These are phyloP conservation scores for Solanum tacnaense DNA, from an alignment of 257 asterid species.

Conservation along the genomic window DNA sequence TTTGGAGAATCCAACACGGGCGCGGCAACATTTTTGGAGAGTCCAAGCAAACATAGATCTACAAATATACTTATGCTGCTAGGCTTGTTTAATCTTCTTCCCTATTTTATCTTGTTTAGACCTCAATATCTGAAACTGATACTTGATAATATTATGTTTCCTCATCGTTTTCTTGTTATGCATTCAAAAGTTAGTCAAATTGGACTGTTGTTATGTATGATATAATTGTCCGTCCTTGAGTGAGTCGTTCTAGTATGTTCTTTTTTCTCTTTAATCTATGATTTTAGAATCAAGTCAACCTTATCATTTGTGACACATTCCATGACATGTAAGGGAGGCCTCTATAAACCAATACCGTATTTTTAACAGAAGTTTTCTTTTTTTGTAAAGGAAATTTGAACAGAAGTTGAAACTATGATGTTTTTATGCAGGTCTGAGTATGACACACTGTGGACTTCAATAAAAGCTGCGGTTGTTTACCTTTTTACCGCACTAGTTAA, in stretches of 20 bases:
- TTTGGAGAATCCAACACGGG: neutral
- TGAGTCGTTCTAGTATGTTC: neutral
- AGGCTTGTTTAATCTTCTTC: neutral
- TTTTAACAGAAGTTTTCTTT: neutral
- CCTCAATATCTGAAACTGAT: neutral
- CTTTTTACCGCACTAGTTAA: constrained; percentile 75
- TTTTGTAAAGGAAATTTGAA: neutral
- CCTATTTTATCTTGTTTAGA: neutral
- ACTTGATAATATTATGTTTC: neutral
- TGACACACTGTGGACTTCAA: constrained; percentile 89
- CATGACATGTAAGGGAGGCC: neutral
- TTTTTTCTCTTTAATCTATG: neutral
- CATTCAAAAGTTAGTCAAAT: neutral
- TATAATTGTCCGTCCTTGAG: neutral
- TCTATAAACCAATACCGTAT: neutral
- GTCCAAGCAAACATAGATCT: neutral
- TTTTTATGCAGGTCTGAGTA: constrained; percentile 68
- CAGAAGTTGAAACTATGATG: neutral
- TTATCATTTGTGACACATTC: neutral
- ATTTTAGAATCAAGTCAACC: neutral
- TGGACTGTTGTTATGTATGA: neutral
- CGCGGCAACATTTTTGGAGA: neutral
- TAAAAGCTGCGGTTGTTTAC: constrained; percentile 75
- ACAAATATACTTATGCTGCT: neutral
- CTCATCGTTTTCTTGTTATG: neutral